Evolutionary conservation across 108 stramenopile genomes (phyloP), one percentile per base, ranked within the genome.

Genomic region (Nitzschia sp.): DNA sequence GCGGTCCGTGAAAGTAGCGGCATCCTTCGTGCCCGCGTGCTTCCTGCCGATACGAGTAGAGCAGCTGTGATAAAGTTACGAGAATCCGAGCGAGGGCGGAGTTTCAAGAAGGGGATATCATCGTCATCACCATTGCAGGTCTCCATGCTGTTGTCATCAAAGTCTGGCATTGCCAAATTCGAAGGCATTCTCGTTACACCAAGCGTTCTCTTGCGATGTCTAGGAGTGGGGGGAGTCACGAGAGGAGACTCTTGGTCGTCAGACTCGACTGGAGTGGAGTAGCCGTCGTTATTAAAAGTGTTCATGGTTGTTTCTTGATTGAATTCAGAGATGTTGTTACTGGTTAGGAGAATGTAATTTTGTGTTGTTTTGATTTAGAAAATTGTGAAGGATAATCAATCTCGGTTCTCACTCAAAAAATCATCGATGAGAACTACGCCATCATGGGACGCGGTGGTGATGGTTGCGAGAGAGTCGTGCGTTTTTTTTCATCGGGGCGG

Each of bases 231-330:
- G 5, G 48, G 48, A 41, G 38, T 6, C 13, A 13, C 6, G 19
- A 11, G 19, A 50, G 9, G 48, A 19, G 9, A 8, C 19, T 50
- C 48, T 21, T 19, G 4, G 21, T 50, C 21, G 48, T 4, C 13
- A 50, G 48, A 22, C 21, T 50, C n/a, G n/a, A 50, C 21, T 50
- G 48, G 48, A 19, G 48, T 50, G 9, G 48, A 50, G 19, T 50
- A 50, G 48, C 48, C 48, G 48, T 50, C 48, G 48, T 8, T 50
- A 21, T 50, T 50, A 13, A 11, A 11, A 6, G 13, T 41, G 6
- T 41, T 41, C 38, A 41, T 41, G 6, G 13, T 11, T 41, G 38
- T 41, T 41, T 11, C n/a, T n/a, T n/a, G n/a, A n/a, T n/a, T n/a
- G n/a, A n/a, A n/a, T n/a, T n/a, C n/a, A n/a, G n/a, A n/a, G n/a